Evolutionary conservation across 305 asterid species (phyloP).

Genomic region (Nicotiana rustica): DNA sequence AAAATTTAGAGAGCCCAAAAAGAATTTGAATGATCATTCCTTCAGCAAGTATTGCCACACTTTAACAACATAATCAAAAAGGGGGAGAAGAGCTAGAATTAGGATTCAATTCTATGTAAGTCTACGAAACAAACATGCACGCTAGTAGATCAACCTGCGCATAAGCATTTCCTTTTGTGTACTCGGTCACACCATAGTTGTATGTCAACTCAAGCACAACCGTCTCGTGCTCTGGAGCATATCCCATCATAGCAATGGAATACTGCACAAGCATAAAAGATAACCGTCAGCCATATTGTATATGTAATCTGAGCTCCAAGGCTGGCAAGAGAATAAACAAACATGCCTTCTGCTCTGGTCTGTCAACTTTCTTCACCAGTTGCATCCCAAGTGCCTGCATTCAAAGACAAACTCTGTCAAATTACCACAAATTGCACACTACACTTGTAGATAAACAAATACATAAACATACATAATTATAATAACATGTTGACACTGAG

Average conservation of each 20-base stretch:
- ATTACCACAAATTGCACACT: background rate
- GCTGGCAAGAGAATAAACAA: background rate
- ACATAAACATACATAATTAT: constrained; percentile 30
- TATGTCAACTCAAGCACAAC: constrained; percentile 88
- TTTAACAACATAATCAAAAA: background rate
- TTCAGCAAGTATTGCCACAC: background rate
- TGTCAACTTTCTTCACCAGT: constrained; percentile 73
- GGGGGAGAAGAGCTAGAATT: background rate
- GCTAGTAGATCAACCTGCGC: constrained; percentile 74
- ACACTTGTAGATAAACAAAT: background rate
- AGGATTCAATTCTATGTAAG: background rate
- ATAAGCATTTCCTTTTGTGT: constrained; percentile 94
- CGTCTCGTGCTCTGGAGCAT: constrained; percentile 86
- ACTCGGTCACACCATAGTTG: constrained; percentile 93
- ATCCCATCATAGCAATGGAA: constrained; percentile 91
- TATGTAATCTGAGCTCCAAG: background rate
- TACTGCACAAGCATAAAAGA: constrained; percentile 57
- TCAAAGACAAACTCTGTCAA: constrained; percentile 11
- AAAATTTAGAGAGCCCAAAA: background rate
- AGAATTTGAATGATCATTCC: constrained; percentile 3
- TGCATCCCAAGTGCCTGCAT: constrained; percentile 89
- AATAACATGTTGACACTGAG: background rate
- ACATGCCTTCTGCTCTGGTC: constrained; percentile 88
- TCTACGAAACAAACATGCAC: background rate
- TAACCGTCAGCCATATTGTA: constrained; percentile 8